These are phyloP conservation scores for Monilinia fructicola DNA, from an alignment of 2,329 filamentous ascomycete genomes.

Conservation along the genomic window DNA sequence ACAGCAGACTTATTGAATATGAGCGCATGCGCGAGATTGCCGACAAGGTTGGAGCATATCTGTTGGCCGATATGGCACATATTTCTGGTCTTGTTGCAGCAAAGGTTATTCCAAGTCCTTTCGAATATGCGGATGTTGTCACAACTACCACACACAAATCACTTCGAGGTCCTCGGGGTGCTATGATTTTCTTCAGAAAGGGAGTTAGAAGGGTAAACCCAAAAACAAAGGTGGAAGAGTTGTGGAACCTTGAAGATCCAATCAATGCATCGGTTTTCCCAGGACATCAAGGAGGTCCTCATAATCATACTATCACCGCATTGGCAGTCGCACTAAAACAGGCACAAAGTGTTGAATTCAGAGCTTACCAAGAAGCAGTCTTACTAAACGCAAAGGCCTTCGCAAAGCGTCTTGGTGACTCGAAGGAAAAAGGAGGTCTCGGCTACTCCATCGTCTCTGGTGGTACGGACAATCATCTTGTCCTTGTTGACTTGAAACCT, in stretches of 20 bases:
- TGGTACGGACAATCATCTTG: slow-evolving; percentile 97
- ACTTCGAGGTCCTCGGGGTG: slow-evolving; percentile 91
- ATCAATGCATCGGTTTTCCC: slow-evolving; percentile 99
- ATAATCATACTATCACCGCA: slow-evolving; percentile 99
- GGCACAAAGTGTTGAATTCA: slow-evolving; percentile 89
- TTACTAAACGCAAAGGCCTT: slow-evolving; percentile 89
- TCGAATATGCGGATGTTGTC: slow-evolving; percentile 89
- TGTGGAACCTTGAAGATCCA: slow-evolving; percentile 91
- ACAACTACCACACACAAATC: slow-evolving; percentile 99
- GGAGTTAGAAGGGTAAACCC: slow-evolving; percentile 85
- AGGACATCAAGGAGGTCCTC: slow-evolving; percentile 95
- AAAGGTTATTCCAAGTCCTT: slow-evolving; percentile 86
- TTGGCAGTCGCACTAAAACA: slow-evolving; percentile 94
- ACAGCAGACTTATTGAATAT: slow-evolving; percentile 95
- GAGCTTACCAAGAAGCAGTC: slow-evolving; percentile 86
- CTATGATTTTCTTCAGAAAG: slow-evolving; percentile 99
- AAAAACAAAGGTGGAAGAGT: slow-evolving; percentile 88
- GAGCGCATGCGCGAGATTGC: slow-evolving; percentile 85
- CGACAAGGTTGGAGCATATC: slow-evolving; percentile 87
- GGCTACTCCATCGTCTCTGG: slow-evolving; percentile 90
- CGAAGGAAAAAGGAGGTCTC: slow-evolving; percentile 71
- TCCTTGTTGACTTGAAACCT: slow-evolving; percentile 89
- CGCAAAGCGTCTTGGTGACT: slow-evolving; percentile 60
- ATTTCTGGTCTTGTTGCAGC: slow-evolving; percentile 93
- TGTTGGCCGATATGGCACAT: slow-evolving; percentile 95